Conservation (phyloP, 2,329 filamentous ascomycete genomes). For the Arthrinium phaeospermum region DNA sequence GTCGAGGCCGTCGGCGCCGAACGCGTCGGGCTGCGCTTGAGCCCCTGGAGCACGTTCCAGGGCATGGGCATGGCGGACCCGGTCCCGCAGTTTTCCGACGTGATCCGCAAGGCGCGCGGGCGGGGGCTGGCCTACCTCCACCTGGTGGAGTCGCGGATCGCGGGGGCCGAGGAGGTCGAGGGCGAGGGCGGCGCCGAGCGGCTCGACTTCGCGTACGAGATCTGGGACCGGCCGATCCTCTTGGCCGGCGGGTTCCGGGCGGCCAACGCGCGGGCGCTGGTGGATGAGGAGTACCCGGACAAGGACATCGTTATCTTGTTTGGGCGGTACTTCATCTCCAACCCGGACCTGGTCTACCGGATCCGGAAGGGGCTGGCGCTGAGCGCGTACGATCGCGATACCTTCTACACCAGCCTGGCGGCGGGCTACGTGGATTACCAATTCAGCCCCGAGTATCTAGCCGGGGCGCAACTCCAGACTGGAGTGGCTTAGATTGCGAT, state of each 20-base stretch:
- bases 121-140: constrained; percentile 62
- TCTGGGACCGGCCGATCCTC: constrained; percentile 43
- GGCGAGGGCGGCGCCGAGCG: too few relatives aligned
- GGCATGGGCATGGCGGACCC: constrained; percentile 63
- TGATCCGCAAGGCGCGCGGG: constrained; percentile 53
- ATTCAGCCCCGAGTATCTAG: constrained; percentile 34
- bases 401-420: constrained; percentile 46
- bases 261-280: constrained; percentile 44
- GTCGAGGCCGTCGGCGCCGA: constrained; percentile 54
- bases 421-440: constrained; percentile 46
- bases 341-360: constrained; percentile 53
- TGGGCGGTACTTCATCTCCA: constrained; percentile 55
- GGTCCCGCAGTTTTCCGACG: constrained; percentile 59
- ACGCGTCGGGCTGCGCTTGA: constrained; percentile 54
- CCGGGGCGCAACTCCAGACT: background rate
- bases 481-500: background rate
- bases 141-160: constrained; percentile 57
- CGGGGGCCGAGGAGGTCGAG: constrained; percentile 25
- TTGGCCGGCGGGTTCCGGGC: constrained; percentile 54
- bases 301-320: constrained; percentile 52
- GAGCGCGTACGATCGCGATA: constrained; percentile 49
- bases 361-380: constrained; percentile 48
- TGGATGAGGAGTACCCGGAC: constrained; percentile 48
- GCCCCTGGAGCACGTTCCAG: constrained; percentile 60
- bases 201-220: constrained; percentile 37